phyloP scores from a whole-genome alignment of 805 yeast genomes.

The Wickerhamiella azymoides region DNA sequence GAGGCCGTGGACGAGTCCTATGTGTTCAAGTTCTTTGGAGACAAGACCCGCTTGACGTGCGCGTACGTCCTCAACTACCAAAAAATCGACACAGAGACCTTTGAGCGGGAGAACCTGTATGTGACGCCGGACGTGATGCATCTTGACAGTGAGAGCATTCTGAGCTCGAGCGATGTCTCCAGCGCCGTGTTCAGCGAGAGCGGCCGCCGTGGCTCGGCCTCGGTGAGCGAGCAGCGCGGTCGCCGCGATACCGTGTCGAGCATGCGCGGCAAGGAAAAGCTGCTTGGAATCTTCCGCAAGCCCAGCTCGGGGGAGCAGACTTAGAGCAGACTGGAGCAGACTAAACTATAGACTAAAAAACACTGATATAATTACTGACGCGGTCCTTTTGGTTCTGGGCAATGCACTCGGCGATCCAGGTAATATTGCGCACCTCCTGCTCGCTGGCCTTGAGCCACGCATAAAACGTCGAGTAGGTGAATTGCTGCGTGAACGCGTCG shows the following conservation, averaged over 20 bases:
- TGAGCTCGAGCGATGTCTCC: slow-evolving; percentile 2
- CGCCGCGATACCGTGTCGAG: background rate
- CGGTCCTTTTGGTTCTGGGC: slow-evolving; percentile 96
- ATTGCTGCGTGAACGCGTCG: slow-evolving; percentile 92
- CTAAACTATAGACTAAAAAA: slow-evolving; percentile 37
- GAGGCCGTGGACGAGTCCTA: slow-evolving; percentile 74
- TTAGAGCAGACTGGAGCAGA: background rate
- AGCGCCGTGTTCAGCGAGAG: slow-evolving; percentile 4
- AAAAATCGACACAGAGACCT: slow-evolving; percentile 28
- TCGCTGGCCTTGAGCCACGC: slow-evolving; percentile 94
- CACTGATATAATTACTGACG: slow-evolving; percentile 79
- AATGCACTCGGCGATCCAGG: slow-evolving; percentile 99
- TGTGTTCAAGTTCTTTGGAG: slow-evolving; percentile 78
- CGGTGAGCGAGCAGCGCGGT: background rate
- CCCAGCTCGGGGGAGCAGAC: background rate
- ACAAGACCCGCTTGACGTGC: slow-evolving; percentile 73
- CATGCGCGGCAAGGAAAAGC: background rate
- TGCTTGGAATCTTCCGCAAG: slow-evolving; percentile 6
- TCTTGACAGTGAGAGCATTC: slow-evolving; percentile 1
- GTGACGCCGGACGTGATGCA: slow-evolving; percentile 7
- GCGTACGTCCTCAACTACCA: slow-evolving; percentile 83
- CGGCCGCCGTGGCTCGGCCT: background rate
- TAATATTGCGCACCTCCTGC: slow-evolving; percentile 90
- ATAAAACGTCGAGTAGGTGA: slow-evolving; percentile 80
- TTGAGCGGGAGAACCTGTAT: slow-evolving; percentile 8